Evolutionary conservation across 2,329 filamentous ascomycete genomes (phyloP), one percentile per base, ranked within the genome.

Genomic region (Xylariales sp.): DNA sequence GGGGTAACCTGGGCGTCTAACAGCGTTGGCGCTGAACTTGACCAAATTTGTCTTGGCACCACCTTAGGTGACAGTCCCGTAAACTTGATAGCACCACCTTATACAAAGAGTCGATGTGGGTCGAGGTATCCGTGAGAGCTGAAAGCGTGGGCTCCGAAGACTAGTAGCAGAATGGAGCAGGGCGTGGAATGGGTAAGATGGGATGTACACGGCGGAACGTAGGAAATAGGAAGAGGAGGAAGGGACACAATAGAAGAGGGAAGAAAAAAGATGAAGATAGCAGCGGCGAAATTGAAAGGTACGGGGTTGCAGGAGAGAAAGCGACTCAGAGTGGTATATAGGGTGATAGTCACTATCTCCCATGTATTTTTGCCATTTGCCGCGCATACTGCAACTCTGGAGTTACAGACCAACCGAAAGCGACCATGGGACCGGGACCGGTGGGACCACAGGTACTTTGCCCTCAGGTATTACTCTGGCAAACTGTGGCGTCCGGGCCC

Each of bases 401-500:
- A 37, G 42, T 49, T 53, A 50, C 46, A 44, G 43, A 48, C 42
- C 17, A 16, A 30, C 15, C 13, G 35, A 23, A 18, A 20, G 15
- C 8, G 46, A 47, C 30, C 34, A 38, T 36, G 41, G 40, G 36
- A 48, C 42, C 40, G 48, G 47, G 45, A n/a, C n/a, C n/a, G n/a
- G n/a, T n/a, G n/a, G n/a, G n/a, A n/a, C 39, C 32, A 46, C 29
- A n/a, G 46, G 49, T 53, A 49, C 51, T 32, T 49, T 36, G 36
- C 42, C 35, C 42, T 32, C 40, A 47, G 44, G 42, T 47, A 45
- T 42, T 41, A 38, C 44, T 42, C 45, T 50, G 47, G 47, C 40
- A 33, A 32, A 42, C 44, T 52, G 58, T 62, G 60, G 60, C 61
- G 59, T 56, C 49, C 50, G 38, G 34, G 47, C 48, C 55, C 48